Evolutionary conservation across 148 eudicot species (phyloP).

Genomic region (Agrostemma githago): DNA sequence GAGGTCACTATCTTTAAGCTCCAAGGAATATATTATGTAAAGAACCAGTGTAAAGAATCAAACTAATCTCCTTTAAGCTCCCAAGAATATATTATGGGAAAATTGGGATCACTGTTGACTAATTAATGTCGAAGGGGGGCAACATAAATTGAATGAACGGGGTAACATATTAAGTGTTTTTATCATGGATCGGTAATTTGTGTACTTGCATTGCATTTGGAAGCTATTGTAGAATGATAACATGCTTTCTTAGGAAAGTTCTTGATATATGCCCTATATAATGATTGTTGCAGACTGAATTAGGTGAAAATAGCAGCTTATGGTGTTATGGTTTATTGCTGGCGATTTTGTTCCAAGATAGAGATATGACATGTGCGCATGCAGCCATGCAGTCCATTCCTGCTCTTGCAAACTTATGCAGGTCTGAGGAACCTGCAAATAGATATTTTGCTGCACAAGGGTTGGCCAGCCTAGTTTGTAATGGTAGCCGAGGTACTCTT

Average conservation of each 20-base stretch:
- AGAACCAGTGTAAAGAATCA: no score
- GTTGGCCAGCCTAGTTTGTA: conserved; percentile 82
- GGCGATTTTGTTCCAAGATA: conserved; percentile 81
- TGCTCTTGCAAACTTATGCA: conserved; percentile 65
- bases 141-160: no score
- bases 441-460: conserved; percentile 97
- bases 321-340: conserved; percentile 80
- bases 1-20: no score
- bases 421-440: conserved; percentile 74
- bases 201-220: conserved; percentile 6
- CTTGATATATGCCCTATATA: conserved; percentile 16
- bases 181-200: conserved; percentile 10
- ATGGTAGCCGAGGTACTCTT: conserved; percentile 95
- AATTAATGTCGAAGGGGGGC: no score
- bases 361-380: conserved; percentile 78
- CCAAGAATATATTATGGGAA: background rate
- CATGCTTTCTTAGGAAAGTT: background rate
- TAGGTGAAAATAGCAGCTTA: conserved; percentile 63
- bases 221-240: background rate
- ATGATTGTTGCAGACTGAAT: conserved; percentile 48
- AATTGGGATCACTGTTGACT: background rate
- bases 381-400: conserved; percentile 83
- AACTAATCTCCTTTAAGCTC: no score
- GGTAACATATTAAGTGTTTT: background rate
- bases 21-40: no score